Conservation (phyloP, 73 alveolate species). For the Tetrahymena thermophila region DNA sequence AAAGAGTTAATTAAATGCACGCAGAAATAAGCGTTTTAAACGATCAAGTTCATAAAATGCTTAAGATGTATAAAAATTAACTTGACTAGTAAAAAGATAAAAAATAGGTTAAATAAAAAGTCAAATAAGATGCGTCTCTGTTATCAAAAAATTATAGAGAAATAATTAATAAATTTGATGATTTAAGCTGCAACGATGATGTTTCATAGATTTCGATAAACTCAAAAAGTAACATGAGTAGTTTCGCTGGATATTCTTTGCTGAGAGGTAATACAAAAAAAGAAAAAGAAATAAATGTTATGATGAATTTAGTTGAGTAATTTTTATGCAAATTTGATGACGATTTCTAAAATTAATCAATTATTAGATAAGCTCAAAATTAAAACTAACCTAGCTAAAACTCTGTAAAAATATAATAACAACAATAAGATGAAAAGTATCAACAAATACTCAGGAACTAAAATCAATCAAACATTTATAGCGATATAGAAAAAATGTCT, state of each 20-base stretch:
- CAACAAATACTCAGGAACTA: neutral
- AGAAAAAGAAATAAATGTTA: neutral
- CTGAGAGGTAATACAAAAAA: neutral
- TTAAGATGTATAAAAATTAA: neutral
- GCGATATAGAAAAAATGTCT: no score
- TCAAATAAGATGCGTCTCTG: neutral
- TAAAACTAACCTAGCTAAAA: neutral
- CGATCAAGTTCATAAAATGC: neutral
- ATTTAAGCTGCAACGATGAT: neutral
- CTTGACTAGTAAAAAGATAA: neutral
- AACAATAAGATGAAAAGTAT: neutral
- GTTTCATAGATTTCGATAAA: neutral
- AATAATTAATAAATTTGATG: neutral
- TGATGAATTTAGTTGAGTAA: neutral
- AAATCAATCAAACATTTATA: neutral
- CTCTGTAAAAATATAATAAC: neutral
- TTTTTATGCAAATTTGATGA: neutral
- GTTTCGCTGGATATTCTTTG: neutral
- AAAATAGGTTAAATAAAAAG: neutral
- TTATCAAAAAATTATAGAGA: neutral
- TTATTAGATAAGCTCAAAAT: neutral
- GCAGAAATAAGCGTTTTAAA: neutral
- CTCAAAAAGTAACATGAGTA: neutral
- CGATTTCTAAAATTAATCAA: neutral
- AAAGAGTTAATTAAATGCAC: neutral